These are phyloP conservation scores for Rubus parviflorus DNA, from an alignment of 306 rosid species.

Conservation along the genomic window DNA sequence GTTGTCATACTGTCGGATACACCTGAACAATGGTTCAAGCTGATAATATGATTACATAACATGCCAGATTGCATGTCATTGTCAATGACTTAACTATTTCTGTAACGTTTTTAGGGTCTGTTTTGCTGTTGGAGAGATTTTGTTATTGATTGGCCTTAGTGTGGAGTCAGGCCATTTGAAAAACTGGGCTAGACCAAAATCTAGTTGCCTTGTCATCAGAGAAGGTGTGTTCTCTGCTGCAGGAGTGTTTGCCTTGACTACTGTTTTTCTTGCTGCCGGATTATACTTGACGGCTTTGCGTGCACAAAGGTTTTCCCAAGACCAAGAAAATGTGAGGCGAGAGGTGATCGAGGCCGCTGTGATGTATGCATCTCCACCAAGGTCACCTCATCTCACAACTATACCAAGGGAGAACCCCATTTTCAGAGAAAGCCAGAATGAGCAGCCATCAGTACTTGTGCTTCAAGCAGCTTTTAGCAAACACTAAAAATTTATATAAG, in stretches of 20 bases:
- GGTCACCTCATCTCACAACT: constrained; percentile 54
- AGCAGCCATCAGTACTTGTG: constrained; percentile 22
- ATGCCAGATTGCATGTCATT: neutral
- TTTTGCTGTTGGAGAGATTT: constrained; percentile 82
- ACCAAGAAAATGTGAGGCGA: constrained; percentile 46
- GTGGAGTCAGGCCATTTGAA: constrained; percentile 84
- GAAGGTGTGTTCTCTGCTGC: constrained; percentile 78
- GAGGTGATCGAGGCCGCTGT: constrained; percentile 57
- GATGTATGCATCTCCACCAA: constrained; percentile 65
- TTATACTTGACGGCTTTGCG: constrained; percentile 66
- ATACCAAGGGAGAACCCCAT: constrained; percentile 69
- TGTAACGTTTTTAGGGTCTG: constrained; percentile 51
- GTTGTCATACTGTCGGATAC: neutral
- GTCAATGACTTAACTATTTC: neutral
- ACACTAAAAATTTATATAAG: constrained; percentile 2
- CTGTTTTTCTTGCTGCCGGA: constrained; percentile 76
- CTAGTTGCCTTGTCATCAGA: constrained; percentile 47
- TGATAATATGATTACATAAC: neutral
- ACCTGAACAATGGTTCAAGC: neutral
- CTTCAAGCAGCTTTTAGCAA: constrained; percentile 54
- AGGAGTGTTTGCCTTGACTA: constrained; percentile 64
- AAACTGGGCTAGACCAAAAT: constrained; percentile 67
- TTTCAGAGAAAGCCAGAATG: constrained; percentile 31
- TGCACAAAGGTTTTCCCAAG: constrained; percentile 53
- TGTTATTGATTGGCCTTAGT: constrained; percentile 65